Evolutionary conservation across 163 green algal genomes (phyloP).

Genomic region (Coccomyxa subellipsoidea): DNA sequence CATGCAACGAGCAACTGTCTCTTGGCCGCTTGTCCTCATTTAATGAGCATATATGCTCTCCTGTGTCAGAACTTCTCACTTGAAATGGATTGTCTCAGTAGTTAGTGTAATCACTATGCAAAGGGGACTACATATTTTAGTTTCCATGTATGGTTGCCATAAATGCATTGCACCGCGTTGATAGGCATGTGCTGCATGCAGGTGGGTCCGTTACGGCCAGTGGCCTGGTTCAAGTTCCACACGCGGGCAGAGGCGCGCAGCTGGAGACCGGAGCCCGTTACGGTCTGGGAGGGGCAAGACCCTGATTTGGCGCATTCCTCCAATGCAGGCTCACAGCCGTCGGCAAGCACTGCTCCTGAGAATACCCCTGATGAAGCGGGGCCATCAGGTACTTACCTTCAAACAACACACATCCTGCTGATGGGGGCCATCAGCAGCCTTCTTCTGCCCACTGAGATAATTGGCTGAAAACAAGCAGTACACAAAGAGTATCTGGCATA

Average conservation of each 20-base stretch:
- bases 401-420: background rate
- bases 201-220: background rate
- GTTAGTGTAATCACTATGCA: too few relatives aligned
- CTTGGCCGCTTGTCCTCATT: too few relatives aligned
- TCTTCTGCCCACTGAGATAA: background rate
- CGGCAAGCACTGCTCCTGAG: background rate
- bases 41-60: too few relatives aligned
- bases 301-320: background rate
- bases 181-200: background rate
- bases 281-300: background rate
- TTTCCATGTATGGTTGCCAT: too few relatives aligned
- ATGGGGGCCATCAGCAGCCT: background rate
- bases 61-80: too few relatives aligned
- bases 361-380: background rate
- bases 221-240: constrained; percentile 21
- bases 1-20: too few relatives aligned
- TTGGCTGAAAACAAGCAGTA: too few relatives aligned
- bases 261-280: background rate
- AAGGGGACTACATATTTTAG: too few relatives aligned
- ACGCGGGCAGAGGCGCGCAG: background rate
- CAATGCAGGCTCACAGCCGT: background rate
- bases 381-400: background rate
- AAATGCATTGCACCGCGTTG: too few relatives aligned
- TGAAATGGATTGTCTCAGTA: too few relatives aligned
- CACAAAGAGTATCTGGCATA: too few relatives aligned